These are phyloP conservation scores for Tolypocladium ophioglossoides DNA, from an alignment of 2,329 filamentous ascomycete species.

Conservation along the genomic window DNA sequence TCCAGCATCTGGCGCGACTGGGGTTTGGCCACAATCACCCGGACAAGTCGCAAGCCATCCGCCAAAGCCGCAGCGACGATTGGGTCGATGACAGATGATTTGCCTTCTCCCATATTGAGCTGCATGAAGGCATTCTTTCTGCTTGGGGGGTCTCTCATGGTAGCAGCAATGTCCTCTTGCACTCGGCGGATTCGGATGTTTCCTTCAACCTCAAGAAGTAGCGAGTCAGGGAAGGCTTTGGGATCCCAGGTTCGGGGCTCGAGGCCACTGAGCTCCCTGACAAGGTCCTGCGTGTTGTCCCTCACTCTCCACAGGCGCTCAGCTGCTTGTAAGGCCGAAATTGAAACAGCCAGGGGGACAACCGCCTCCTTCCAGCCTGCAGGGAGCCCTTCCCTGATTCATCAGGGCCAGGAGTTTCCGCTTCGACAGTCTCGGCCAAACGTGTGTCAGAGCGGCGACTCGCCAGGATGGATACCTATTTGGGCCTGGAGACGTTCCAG, in stretches of 20 bases:
- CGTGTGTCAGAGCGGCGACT: neutral
- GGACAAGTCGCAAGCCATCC: conserved; percentile 33
- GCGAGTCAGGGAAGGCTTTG: conserved; percentile 39
- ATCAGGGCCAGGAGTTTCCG: neutral
- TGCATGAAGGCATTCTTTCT: conserved; percentile 43
- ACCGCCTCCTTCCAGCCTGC: conserved; percentile 21
- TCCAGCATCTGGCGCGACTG: conserved; percentile 48
- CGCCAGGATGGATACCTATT: too few species aligned
- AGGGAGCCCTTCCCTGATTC: neutral
- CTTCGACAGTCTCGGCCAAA: neutral
- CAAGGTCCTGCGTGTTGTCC: conserved; percentile 16
- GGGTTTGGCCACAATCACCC: conserved; percentile 46
- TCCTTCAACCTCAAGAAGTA: conserved; percentile 53
- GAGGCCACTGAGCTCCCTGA: conserved; percentile 29
- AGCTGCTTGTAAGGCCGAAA: conserved; percentile 27
- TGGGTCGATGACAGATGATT: conserved; percentile 56
- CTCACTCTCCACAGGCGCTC: conserved; percentile 20
- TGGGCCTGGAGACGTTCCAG: neutral
- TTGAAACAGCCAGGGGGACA: conserved; percentile 22
- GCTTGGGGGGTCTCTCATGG: conserved; percentile 35
- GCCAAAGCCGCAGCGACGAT: conserved; percentile 45
- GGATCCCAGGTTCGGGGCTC: conserved; percentile 47
- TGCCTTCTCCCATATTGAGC: conserved; percentile 60
- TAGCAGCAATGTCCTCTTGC: conserved; percentile 42
- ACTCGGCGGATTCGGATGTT: conserved; percentile 46